Evolutionary conservation across 106 monocot species (phyloP).

Genomic region (Dendrobium huoshanense): DNA sequence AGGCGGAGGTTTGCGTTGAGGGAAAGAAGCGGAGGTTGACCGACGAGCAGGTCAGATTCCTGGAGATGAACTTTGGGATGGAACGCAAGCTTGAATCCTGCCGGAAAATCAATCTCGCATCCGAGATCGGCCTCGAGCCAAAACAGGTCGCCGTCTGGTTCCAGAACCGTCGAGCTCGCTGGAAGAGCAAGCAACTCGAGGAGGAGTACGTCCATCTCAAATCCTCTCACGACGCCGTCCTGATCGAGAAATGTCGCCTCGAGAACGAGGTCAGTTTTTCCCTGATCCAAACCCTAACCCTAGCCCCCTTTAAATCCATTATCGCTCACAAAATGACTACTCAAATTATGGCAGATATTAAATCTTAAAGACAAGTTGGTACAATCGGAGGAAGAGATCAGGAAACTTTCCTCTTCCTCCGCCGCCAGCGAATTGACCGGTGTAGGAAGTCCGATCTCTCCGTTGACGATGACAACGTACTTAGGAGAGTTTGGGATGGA

Average conservation of each 20-base stretch:
- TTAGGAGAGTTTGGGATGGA: conserved; percentile 27
- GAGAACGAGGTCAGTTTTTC: conserved; percentile 33
- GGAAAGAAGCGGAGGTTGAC: conserved; percentile 51
- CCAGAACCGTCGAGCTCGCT: conserved; percentile 59
- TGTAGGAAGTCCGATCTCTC: conserved; percentile 39
- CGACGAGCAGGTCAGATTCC: conserved; percentile 53
- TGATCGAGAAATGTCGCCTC: conserved; percentile 51
- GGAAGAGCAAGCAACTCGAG: conserved; percentile 74
- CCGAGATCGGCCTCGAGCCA: conserved; percentile 57
- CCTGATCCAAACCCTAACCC: neutral
- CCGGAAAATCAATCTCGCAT: conserved; percentile 45
- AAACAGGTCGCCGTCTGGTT: conserved; percentile 86
- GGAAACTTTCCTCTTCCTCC: conserved; percentile 20
- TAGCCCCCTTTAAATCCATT: neutral
- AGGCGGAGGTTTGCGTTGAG: conserved; percentile 8
- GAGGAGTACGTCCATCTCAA: conserved; percentile 52
- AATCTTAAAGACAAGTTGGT: conserved; percentile 42
- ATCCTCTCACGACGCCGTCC: conserved; percentile 30
- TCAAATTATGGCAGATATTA: conserved; percentile 26
- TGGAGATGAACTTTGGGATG: conserved; percentile 54
- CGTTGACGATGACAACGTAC: conserved; percentile 32
- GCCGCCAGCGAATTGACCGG: neutral
- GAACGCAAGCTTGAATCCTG: conserved; percentile 64
- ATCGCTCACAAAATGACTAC: neutral
- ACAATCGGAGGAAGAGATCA: conserved; percentile 46